Base-by-base conservation (phyloP, 139 green algal genomes). In the Tetradesmus obliquus region DNA sequence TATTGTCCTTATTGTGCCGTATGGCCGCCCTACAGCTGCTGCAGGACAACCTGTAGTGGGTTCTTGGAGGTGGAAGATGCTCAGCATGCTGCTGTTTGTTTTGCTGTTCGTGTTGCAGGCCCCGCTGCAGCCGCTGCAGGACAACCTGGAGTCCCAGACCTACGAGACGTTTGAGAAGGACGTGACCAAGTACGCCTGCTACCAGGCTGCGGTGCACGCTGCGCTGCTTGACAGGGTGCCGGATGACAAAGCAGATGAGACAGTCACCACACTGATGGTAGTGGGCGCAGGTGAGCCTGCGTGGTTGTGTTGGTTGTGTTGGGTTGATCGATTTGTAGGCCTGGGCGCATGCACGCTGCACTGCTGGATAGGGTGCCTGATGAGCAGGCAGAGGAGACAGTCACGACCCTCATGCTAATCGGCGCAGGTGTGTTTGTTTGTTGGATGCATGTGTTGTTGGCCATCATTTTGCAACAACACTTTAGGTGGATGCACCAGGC, bases 161-260 rank as follows among this genome's bases (percentile, higher is more conserved):
- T 99, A 99, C 91, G 98, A 99, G 93, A 98, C 96, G 5, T 99
- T 99, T 95, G 98, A 99, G 93, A 95, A 95, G 89, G 98, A 99
- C 94, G 91, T 88, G 22, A 96, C 90, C 55, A 99, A 99, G 95
- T 99, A 99, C 96, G 90, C 69, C 51, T 92, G 89, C n/a, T 99
- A 99, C 92, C 94, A 98, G 85, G 90, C 96, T 55, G 97, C 97
- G 1, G 94, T 99, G 58, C 88, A 93, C 22, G 79, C 81, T 7
- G 96, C 95, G 15, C 93, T 99, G 69, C 69, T 94, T 13, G 97
- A 98, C 90, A 84, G 93, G 2, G 91, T 94, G 57, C 85, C 90
- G 15, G 79, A 85, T 32, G 80, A 88, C 22, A 90, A 92, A 45
- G 90, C 86, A 69, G 82, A 69, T n/a, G 62, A 53, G 32, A 87